Percentiles rank a stretch among this genome's conserved stretches.
Conservation (phyloP, 2,329 filamentous ascomycete genomes). For the Phialophora expanda region DNA sequence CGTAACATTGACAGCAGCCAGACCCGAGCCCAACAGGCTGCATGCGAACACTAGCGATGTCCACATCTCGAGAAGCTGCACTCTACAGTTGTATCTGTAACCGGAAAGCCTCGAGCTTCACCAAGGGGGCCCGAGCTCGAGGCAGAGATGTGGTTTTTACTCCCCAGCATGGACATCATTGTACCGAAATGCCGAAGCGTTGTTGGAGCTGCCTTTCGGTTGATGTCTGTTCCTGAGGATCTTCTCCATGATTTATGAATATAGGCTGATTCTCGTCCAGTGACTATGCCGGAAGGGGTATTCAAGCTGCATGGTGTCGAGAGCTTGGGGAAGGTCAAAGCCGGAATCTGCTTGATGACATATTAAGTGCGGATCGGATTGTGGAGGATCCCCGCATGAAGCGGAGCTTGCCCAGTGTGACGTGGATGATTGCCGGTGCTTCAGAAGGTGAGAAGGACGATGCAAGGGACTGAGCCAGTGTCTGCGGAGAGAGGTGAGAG, state of each 20-base stretch:
- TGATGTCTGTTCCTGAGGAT: neutral
- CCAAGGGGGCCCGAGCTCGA: neutral
- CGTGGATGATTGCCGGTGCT: neutral
- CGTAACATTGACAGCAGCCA: neutral
- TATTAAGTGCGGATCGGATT: neutral
- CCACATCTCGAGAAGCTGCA: constrained; percentile 2
- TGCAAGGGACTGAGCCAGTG: neutral
- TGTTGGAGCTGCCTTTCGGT: neutral
- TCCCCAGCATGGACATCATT: constrained; percentile 6
- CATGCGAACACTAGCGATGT: neutral
- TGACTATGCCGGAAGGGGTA: constrained; percentile 5
- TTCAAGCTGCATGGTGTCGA: neutral
- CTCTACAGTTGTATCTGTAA: neutral
- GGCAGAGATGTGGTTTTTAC: neutral
- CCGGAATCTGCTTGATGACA: neutral
- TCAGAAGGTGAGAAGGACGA: constrained; percentile 11
- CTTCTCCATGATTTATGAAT: constrained; percentile 8
- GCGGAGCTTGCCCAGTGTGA: neutral
- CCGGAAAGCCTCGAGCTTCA: neutral
- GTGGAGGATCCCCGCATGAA: constrained; percentile 9
- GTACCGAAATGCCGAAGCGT: constrained; percentile 2
- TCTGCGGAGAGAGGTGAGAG: neutral
- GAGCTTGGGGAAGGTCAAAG: neutral
- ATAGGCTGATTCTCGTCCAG: constrained; percentile 6
- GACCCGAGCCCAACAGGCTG: constrained; percentile 7